Evolutionary conservation across 371 early-diverging fungal species (phyloP), one percentile per base, ranked within the genome.

Genomic region (Mucor velutinosus): DNA sequence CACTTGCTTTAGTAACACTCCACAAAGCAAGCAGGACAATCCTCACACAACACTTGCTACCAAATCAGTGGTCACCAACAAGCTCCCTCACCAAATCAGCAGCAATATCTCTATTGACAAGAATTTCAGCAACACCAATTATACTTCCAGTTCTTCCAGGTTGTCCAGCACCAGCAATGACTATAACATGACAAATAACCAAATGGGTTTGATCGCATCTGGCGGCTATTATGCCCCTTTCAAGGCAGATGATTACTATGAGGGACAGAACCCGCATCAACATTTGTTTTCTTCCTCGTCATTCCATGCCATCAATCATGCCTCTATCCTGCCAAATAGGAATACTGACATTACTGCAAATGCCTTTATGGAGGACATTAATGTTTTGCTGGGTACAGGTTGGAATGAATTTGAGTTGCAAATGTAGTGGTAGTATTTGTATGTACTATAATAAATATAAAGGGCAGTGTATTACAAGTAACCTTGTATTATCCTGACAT

Each of bases 401-500:
- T 67, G 67, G 67, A 67, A 67, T 57, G 67, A 67, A 43, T 67
- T 67, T 57, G 67, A 67, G 23, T 57, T 61, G 32, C 67, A 67
- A 56, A 62, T 67, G 62, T 67, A 56, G 47, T n/a, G 12, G 12
- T 35, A 41, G 4, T 41, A 17, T 35, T 30, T 30, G 30, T 30
- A 30, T 30, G 30, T 30, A 30, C 6, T 1, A 35, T 35, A 35
- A 35, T 35, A 35, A 35, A 35, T 12, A 3, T 35, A 35, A 35
- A 12, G 37, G 12, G 37, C 12, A 35, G 37, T 12, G 37, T 12
- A 35, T 35, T 12, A 1, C 1, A 35, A 35, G 12, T 35, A 12
- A 1, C 7, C 33, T 8, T 7, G 8, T 33, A 33, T 33, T 33
- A 4, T 30, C 4, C 30, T 30, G 4, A 30, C 30, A 2, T 30